A percentile compares a stretch with the other conserved stretches of the same genome.
Conservation (phyloP, 306 rosid species). For the Ziziphus jujuba region DNA sequence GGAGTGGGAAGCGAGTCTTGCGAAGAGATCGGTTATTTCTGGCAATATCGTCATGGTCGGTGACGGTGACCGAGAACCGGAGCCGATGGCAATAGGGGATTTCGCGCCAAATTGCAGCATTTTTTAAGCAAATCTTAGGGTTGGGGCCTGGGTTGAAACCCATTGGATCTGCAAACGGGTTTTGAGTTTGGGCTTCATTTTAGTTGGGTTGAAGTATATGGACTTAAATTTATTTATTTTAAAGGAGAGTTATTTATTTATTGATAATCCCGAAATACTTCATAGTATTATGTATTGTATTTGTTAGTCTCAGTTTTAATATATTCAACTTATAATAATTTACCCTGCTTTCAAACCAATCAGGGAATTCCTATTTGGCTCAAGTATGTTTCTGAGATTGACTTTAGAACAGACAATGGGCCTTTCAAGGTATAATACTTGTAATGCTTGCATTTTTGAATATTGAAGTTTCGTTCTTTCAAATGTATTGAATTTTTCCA, state of each 20-base stretch:
- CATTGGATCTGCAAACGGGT: too few relatives aligned
- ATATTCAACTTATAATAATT: not conserved
- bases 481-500: not conserved
- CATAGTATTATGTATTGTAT: too few relatives aligned
- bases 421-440: slow-evolving; percentile 29
- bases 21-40: slow-evolving; percentile 36
- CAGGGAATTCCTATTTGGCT: slow-evolving; percentile 38
- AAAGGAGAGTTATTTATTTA: too few relatives aligned
- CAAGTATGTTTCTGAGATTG: slow-evolving; percentile 29
- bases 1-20: slow-evolving; percentile 34
- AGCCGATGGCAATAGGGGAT: not conserved
- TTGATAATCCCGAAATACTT: too few relatives aligned
- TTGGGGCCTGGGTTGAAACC: too few relatives aligned
- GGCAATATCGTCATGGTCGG: slow-evolving; percentile 14
- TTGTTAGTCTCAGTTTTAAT: too few relatives aligned
- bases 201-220: too few relatives aligned
- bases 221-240: too few relatives aligned
- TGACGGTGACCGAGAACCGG: not conserved
- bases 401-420: slow-evolving; percentile 27
- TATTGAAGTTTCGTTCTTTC: not conserved
- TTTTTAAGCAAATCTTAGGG: too few relatives aligned
- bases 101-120: slow-evolving; percentile 38
- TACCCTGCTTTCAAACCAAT: not conserved
- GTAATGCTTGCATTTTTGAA: not conserved
- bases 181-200: too few relatives aligned